phyloP scores from a whole-genome alignment of 2,329 filamentous ascomycete species.

The Talaromyces sp. region DNA sequence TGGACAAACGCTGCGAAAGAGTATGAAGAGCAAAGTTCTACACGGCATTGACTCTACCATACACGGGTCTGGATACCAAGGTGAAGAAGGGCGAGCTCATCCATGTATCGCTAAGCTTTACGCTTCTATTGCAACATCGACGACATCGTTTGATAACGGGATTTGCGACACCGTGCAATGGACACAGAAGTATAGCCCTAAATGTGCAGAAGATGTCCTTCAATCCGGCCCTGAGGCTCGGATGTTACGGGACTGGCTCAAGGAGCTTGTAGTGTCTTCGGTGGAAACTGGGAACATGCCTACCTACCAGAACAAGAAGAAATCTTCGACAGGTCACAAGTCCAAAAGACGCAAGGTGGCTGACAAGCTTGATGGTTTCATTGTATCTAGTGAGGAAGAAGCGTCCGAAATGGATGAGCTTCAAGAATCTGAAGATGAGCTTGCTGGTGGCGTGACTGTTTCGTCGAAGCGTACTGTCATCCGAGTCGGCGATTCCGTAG shows the following conservation, averaged over 20 bases:
- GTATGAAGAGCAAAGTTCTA: constrained; percentile 31
- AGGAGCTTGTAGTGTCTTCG: constrained; percentile 69
- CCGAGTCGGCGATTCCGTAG: constrained; percentile 36
- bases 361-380: constrained; percentile 73
- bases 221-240: constrained; percentile 68
- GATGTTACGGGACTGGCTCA: constrained; percentile 77
- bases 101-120: constrained; percentile 61
- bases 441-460: constrained; percentile 39
- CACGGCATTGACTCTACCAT: constrained; percentile 13
- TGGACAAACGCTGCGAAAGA: constrained; percentile 28
- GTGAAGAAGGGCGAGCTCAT: constrained; percentile 40
- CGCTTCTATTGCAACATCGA: constrained; percentile 54
- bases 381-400: constrained; percentile 77
- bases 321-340: constrained; percentile 28
- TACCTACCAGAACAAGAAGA: constrained; percentile 30
- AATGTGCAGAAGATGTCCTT: constrained; percentile 65
- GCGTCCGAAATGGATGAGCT: constrained; percentile 66
- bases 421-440: constrained; percentile 53
- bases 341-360: constrained; percentile 64
- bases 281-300: constrained; percentile 60
- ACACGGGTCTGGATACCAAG: constrained; percentile 14
- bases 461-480: constrained; percentile 40
- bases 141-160: constrained; percentile 78
- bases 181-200: constrained; percentile 81
- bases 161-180: constrained; percentile 71